These are phyloP conservation scores for Halophytophthora batemanensis DNA, from an alignment of 352 stramenopile species.

Conservation along the genomic window DNA sequence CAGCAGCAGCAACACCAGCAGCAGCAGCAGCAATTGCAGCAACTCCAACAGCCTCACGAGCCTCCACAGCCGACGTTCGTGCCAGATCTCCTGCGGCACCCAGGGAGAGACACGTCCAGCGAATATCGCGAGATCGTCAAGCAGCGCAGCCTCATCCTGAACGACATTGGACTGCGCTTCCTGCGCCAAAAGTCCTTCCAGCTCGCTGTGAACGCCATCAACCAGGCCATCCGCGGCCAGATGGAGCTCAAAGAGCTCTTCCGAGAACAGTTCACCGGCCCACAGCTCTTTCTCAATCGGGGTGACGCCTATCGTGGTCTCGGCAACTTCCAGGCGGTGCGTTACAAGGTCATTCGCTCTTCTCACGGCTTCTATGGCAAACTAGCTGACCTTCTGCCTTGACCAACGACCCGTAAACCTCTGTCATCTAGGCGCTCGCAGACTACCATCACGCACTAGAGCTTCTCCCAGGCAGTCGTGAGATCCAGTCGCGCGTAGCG, in stretches of 20 bases:
- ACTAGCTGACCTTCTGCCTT: background rate
- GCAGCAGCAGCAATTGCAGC: constrained; percentile 5
- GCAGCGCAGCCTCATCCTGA: constrained; percentile 74
- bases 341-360: background rate
- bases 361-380: background rate
- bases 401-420: background rate
- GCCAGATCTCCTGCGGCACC: constrained; percentile 10
- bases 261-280: constrained; percentile 37
- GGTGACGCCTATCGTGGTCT: constrained; percentile 75
- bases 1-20: constrained; percentile 5
- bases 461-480: constrained; percentile 42
- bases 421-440: constrained; percentile 44
- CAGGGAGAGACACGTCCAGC: constrained; percentile 33
- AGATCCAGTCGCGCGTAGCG: constrained; percentile 56
- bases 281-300: constrained; percentile 62
- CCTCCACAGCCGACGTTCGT: constrained; percentile 5
- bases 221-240: constrained; percentile 68
- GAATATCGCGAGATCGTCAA: constrained; percentile 64
- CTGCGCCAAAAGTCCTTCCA: constrained; percentile 57
- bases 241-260: constrained; percentile 45
- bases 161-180: constrained; percentile 64
- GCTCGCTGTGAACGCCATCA: constrained; percentile 75
- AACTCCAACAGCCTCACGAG: constrained; percentile 10
- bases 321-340: constrained; percentile 65
- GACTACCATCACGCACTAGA: constrained; percentile 78